Conservation (phyloP, 2,329 filamentous ascomycete species). For the Myriangium duriaei region DNA sequence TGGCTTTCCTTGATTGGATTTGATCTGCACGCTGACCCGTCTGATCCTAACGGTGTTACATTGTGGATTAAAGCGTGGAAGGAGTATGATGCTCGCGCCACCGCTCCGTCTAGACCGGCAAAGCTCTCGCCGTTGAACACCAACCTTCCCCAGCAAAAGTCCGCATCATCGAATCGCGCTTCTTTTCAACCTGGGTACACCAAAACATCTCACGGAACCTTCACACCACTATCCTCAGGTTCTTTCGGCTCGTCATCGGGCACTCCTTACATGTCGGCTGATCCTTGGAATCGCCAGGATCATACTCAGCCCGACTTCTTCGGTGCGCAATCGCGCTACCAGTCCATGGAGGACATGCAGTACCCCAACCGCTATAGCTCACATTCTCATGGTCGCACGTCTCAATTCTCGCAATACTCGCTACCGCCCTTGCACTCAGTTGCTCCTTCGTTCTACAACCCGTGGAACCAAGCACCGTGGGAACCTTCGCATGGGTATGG, state of each 20-base stretch:
- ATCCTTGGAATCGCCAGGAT: constrained; percentile 22
- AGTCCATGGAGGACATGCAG: constrained; percentile 21
- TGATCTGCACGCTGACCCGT: constrained; percentile 75
- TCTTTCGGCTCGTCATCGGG: constrained; percentile 19
- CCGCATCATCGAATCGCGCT: constrained; percentile 34
- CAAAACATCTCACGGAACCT: constrained; percentile 14
- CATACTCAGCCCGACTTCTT: constrained; percentile 17
- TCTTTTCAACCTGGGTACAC: constrained; percentile 25
- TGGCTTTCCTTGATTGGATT: constrained; percentile 77
- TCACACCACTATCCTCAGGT: constrained; percentile 17
- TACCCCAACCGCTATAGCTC: constrained; percentile 21
- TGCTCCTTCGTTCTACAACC: constrained; percentile 17
- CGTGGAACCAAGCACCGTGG: constrained; percentile 23
- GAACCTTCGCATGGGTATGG: constrained; percentile 22
- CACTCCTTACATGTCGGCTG: constrained; percentile 21
- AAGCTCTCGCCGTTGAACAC: constrained; percentile 52
- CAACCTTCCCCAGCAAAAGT: constrained; percentile 42
- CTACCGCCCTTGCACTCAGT: constrained; percentile 11
- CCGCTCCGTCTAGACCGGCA: constrained; percentile 26
- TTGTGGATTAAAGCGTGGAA: constrained; percentile 57
- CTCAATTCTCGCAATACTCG: constrained; percentile 19
- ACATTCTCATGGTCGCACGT: constrained; percentile 21
- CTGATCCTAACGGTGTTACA: constrained; percentile 58
- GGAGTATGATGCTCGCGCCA: constrained; percentile 43
- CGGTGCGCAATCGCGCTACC: constrained; percentile 21